Base-by-base conservation (phyloP, 2,329 filamentous ascomycete species). In the Colletotrichum lupini region DNA sequence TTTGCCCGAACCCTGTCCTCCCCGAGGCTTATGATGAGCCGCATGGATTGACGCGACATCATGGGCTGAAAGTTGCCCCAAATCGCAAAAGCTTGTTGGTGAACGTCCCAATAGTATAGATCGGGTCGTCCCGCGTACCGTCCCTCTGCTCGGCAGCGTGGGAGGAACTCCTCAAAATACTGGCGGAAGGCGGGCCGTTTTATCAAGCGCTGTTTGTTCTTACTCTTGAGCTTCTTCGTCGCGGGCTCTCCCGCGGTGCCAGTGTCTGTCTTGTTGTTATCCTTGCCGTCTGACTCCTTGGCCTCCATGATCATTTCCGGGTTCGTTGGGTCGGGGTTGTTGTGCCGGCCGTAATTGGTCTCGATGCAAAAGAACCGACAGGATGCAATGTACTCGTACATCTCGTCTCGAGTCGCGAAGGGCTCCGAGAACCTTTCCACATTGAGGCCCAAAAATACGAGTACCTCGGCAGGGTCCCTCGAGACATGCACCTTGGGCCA, bases 161-260 rank as follows among this genome's bases (percentile, higher is more conserved):
- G 90, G n/a, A 93, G 80, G 74, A 90, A 95, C 5, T 91, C 88
- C 1, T 92, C 85, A 5, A 92, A 79, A 87, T 92, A 95, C 6
- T 80, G 79, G 2, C 83, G 83, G 78, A 91, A 95, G 32, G 91
- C 85, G 0, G 87, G 86, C 0, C 93, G 87, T 53, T 85, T 83
- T 0, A 76, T 79, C 82, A 91, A 85, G 2, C 91, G 87, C 26
- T 86, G 85, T 1, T 90, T 86, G 75, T 94, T 91, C 68, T 89
- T 90, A 26, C 85, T 76, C 46, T 86, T 89, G 70, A 88, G 78
- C 55, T 60, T 32, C 24, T 60, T 71, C 24, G 28, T 32, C 78
- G 75, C 71, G 72, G 32, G 78, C 67, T 32, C 67, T 60, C 11
- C 24, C 2, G 11, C 16, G 3, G 5, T 3, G 14, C 55, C 19